Conservation (phyloP, 805 yeast genomes). For the Cyberlindnera misumaiensis region DNA sequence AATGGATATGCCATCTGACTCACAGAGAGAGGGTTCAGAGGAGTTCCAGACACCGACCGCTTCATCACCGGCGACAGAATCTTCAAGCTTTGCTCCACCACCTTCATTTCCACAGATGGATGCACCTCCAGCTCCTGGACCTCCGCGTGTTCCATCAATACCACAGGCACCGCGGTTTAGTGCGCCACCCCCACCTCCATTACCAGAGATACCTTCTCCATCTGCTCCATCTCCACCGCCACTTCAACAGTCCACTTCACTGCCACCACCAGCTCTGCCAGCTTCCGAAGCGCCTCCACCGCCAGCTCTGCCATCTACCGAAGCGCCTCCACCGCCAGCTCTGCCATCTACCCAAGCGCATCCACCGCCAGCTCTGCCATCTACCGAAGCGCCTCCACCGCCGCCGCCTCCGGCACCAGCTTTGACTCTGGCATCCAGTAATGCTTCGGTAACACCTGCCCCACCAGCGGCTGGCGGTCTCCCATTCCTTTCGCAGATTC, state of each 20-base stretch:
- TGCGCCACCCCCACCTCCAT: constrained; percentile 29
- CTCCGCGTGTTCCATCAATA: constrained; percentile 24
- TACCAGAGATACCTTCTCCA: constrained; percentile 1
- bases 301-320: constrained; percentile 23
- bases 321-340: constrained; percentile 9
- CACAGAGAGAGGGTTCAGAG: constrained; percentile 4
- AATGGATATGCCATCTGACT: constrained; percentile 15
- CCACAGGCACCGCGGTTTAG: constrained; percentile 25
- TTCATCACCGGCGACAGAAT: constrained; percentile 27
- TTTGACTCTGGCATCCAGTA: too few relatives aligned
- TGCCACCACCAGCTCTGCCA: constrained; percentile 25
- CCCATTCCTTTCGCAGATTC: constrained; percentile 46
- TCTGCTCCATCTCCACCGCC: constrained; percentile 4
- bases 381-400: constrained; percentile 21
- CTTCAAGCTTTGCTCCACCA: constrained; percentile 13
- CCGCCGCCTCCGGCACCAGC: constrained; percentile 14
- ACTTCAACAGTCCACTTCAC: too few relatives aligned
- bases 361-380: constrained; percentile 15
- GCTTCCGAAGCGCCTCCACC: constrained; percentile 25
- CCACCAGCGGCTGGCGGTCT: constrained; percentile 30
- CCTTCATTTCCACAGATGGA: constrained; percentile 25
- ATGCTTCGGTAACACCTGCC: constrained; percentile 11
- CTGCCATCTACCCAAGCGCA: constrained; percentile 13
- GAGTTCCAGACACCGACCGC: constrained; percentile 17
- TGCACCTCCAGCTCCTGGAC: constrained; percentile 25